Conservation (phyloP, 1,284 basidiomycete species). For the Earliella scabrosa region DNA sequence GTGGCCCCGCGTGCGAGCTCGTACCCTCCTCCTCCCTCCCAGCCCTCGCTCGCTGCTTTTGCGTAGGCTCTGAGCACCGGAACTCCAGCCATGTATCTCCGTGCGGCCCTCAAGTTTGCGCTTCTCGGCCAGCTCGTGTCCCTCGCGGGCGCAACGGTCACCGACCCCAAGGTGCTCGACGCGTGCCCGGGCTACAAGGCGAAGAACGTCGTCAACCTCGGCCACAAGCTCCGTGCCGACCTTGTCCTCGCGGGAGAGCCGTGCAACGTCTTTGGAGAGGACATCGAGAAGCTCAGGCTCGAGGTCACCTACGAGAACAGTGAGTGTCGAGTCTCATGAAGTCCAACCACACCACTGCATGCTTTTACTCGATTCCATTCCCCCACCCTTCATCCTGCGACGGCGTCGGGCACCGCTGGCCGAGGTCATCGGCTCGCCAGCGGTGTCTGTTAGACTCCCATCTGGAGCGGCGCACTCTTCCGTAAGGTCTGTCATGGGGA, state of each 20-base stretch:
- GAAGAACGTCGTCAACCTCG: constrained; percentile 40
- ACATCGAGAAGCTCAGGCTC: constrained; percentile 55
- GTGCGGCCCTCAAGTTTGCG: constrained; percentile 13
- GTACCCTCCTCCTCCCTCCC: not conserved
- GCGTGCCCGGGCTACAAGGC: constrained; percentile 60
- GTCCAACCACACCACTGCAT: too few relatives aligned
- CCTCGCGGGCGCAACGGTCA: constrained; percentile 18
- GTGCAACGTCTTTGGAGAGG: constrained; percentile 69
- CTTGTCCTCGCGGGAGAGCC: constrained; percentile 55
- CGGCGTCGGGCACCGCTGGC: too few relatives aligned
- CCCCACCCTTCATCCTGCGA: not conserved
- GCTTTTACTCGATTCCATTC: too few relatives aligned
- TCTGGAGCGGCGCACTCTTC: not conserved
- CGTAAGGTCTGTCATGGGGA: not conserved
- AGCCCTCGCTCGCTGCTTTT: too few relatives aligned
- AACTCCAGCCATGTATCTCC: constrained; percentile 16
- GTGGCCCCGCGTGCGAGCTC: not conserved
- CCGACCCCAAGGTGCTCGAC: constrained; percentile 45
- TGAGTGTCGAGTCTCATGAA: constrained; percentile 32
- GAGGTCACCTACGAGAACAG: constrained; percentile 63
- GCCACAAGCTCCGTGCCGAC: constrained; percentile 51
- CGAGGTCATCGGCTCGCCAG: too few relatives aligned
- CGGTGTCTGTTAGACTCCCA: not conserved
- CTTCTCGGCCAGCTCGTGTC: constrained; percentile 11
- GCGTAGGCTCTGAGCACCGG: too few relatives aligned